phyloP scores from a whole-genome alignment of 805 yeast genomes.

The Ogataea glucozyma region DNA sequence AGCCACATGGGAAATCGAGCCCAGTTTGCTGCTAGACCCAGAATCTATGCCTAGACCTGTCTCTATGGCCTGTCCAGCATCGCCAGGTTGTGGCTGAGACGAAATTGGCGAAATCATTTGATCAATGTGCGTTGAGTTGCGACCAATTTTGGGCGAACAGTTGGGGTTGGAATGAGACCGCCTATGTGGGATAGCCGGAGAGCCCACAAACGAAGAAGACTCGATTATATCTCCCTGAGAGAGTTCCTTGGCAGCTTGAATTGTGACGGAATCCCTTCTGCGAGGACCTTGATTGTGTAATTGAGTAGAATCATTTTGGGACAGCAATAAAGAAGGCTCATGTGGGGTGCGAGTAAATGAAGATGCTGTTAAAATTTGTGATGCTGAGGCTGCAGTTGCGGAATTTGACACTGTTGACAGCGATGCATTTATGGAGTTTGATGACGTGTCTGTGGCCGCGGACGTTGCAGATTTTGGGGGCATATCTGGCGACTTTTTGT shows the following conservation, averaged over 20 bases:
- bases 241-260: background rate
- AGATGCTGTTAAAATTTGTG: background rate
- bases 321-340: background rate
- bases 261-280: constrained; percentile 1
- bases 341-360: background rate
- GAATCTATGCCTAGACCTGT: too few species aligned
- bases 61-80: too few species aligned
- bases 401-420: constrained; percentile 1
- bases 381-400: background rate
- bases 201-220: constrained; percentile 12
- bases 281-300: background rate
- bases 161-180: constrained; percentile 20
- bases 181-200: constrained; percentile 12
- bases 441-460: constrained; percentile 6
- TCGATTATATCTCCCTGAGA: constrained; percentile 8
- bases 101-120: constrained; percentile 1
- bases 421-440: constrained; percentile 2
- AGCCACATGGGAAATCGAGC: background rate
- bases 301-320: background rate
- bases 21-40: background rate
- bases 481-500: background rate
- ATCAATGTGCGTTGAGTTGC: background rate
- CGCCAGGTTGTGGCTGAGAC: background rate
- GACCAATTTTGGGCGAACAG: constrained; percentile 10
- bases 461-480: too few species aligned